Evolutionary conservation across 2,329 filamentous ascomycete species (phyloP), one percentile per base, ranked within the genome.

Genomic region (Colletotrichum sp.): DNA sequence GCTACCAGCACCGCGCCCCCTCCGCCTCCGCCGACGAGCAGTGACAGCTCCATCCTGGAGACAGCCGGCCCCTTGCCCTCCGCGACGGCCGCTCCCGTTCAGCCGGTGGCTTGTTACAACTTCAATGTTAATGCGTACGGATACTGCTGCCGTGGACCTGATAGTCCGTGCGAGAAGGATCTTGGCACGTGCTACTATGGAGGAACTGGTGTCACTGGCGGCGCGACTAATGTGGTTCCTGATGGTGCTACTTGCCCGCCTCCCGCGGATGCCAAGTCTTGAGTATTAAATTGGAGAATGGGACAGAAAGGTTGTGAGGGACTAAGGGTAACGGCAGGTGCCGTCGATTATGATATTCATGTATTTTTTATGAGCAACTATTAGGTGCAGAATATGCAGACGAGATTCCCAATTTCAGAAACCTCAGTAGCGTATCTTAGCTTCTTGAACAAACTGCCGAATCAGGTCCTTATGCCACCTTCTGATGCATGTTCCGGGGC

Each of bases 51-150:
- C 43, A 52, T 52, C 2, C n/a, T 52, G 0, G 43, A 52, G 43
- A 52, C 43, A 13, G n/a, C n/a, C 6, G 43, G 1, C 0, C 43
- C 43, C 2, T 13, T 52, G n/a, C 43, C 43, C 1, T n/a, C 43
- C 2, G n/a, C n/a, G n/a, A 21, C 43, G 6, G 43, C n/a, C 6
- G n/a, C 12, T 3, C 43, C 43, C n/a, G 43, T 52, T 0, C 43
- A 52, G 43, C 43, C 43, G 43, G 43, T 52, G 3, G 1, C 1
- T 0, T 52, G 43, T 2, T 52, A 52, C n/a, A 52, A 52, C 43
- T 52, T 52, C n/a, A 52, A 52, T 24, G 43, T 52, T 8, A 52
- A 52, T 1, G 43, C 43, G n/a, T 52, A 52, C 43, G 43, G 43
- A 8, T 52, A 52, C n/a, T 52, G 43, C n/a, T 52, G 43, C 10